A percentile compares a stretch with the other conserved stretches of the same genome.
phyloP scores from a whole-genome alignment of 805 yeast species.

The Candida mattraensis region DNA sequence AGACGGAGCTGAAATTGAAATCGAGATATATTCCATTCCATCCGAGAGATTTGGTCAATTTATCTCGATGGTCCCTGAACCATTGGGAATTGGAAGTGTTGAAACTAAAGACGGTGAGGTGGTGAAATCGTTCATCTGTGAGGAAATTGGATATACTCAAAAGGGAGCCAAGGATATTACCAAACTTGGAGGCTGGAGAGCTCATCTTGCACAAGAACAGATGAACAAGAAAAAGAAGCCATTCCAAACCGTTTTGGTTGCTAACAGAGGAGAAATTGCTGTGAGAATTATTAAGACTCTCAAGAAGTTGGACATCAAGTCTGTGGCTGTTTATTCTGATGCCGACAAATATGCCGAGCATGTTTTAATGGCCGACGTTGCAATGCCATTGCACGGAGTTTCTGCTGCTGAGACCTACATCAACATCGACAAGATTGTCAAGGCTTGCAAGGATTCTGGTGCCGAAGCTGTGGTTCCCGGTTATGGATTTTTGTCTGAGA shows the following conservation, averaged over 20 bases:
- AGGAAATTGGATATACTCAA: constrained; percentile 76
- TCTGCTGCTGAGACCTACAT: constrained; percentile 92
- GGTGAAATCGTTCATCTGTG: constrained; percentile 94
- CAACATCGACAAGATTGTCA: constrained; percentile 77
- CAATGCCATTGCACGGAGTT: constrained; percentile 74
- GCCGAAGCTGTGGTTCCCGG: constrained; percentile 98
- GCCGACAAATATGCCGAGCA: constrained; percentile 89
- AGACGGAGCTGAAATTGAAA: constrained; percentile 65
- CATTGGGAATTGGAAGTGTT: constrained; percentile 92
- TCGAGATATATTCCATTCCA: constrained; percentile 87
- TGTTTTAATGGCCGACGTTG: constrained; percentile 77
- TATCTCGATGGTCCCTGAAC: constrained; percentile 87
- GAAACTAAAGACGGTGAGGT: constrained; percentile 77
- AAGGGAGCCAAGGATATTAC: constrained; percentile 80
- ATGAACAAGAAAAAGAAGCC: constrained; percentile 48
- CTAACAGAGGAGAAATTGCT: constrained; percentile 97
- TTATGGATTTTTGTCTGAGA: constrained; percentile 93
- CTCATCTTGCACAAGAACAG: constrained; percentile 43
- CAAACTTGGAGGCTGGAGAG: constrained; percentile 85
- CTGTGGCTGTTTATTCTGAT: constrained; percentile 90
- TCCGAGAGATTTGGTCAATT: constrained; percentile 75
- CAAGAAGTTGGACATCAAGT: constrained; percentile 70
- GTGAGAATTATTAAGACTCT: constrained; percentile 89
- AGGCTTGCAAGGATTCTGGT: constrained; percentile 78
- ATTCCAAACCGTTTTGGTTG: constrained; percentile 83